Base-by-base conservation (phyloP, 2,329 filamentous ascomycete genomes). In the Fusarium musae region DNA sequence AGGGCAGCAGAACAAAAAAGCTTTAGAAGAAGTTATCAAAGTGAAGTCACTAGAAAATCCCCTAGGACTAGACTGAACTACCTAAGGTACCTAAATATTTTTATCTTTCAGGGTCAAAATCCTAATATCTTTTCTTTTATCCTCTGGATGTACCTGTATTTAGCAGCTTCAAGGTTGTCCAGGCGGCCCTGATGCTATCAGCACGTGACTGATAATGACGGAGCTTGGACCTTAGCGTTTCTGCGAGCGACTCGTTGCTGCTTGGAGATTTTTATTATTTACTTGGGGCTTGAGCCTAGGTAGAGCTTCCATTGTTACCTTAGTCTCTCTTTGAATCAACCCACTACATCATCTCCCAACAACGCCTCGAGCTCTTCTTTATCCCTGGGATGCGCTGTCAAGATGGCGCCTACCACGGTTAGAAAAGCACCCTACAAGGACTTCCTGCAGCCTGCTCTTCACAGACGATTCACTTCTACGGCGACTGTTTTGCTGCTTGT, bases 381-480 rank as follows among this genome's bases (percentile, higher is more conserved):
- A 58, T 79, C 80, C 62, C 59, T 83, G 84, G 79, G 81, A 87
- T 86, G 84, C 80, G 79, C 82, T 80, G 82, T 81, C 77, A 84
- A 80, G 56, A 90, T 90, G 87, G 84, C 87, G 78, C 81, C 80
- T 78, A 82, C 83, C 79, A 85, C 83, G 80, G 87, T 85, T 84
- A 90, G 86, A 87, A 88, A 81, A 79, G 84, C 85, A 78, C 86
- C 88, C 54, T 97, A 97, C 84, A 93, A 94, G 86, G 94, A 97
- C 84, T 97, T 97, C 82, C 85, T 98, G 76, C 97, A 96, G 70
- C 95, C 96, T 56, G 92, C 93, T 59, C 86, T 98, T 73, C 96
- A 98, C 82, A 89, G 93, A 78, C 90, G 95, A 78, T 98, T 98
- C 83, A 92, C 93, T 54, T 91, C 91, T 72, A 94, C 94, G 17